Base-by-base conservation (phyloP, 139 green algal species). In the Prasinococcaceae sp. region DNA sequence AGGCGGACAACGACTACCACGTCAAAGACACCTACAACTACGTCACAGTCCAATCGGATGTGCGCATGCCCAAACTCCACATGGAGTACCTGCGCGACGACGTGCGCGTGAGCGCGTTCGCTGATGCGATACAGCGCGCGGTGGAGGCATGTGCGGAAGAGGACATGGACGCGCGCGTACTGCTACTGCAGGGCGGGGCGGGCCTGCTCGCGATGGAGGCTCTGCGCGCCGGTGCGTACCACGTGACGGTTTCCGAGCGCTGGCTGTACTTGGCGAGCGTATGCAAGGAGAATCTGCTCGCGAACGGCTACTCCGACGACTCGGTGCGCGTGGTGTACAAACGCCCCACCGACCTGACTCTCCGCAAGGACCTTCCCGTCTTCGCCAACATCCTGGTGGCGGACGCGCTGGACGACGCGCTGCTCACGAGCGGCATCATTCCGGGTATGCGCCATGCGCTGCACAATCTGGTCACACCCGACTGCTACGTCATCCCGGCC, bases 11-110 rank as follows among this genome's bases (percentile, higher is more conserved):
- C 48, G 79, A 90, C 55, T 63, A 84, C 44, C 61, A 81, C 58
- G 74, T 84, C 22, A 76, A 79, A 22, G 83, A 92, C 58, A 85
- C 77, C 0, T 88, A 86, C 74, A 92, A 90, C 60, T 90, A 87
- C 46, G 66, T 87, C 6, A 90, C 79, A 0, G 64, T 90, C 1
- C 70, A 86, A 63, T 64, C 58, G 1, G 68, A 78, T 42, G 58
- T 72, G 0, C 38, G 36, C 4, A 63, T 76, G 44, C 68, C 66
- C 4, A 66, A 60, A 46, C 42, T 53, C 27, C 61, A 79, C 39
- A 48, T 80, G 17, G 39, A 12, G 1, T 50, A 55, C 10, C 61
- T 82, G 35, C 29, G 82, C 24, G 79, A 85, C 48, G 12, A 29
- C 0, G 46, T 61, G 17, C 60, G 61, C 9, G 57, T 77, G 16